Evolutionary conservation across 768 basidiomycete species (phyloP).

Genomic region (Suillus fuscotomentosus): DNA sequence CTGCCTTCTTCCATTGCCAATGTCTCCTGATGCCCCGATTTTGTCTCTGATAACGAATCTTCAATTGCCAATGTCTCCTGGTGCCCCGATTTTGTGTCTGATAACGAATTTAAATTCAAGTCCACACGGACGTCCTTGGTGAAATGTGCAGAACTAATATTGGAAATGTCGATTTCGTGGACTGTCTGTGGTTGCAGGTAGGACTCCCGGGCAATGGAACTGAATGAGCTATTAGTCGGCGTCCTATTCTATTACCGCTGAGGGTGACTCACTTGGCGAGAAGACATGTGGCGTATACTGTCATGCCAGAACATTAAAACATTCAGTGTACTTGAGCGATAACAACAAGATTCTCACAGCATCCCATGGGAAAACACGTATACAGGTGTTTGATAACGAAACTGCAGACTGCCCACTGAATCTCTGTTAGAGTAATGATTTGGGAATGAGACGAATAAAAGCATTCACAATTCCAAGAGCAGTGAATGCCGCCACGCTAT

Average conservation of each 20-base stretch:
- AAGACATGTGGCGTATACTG: constrained; percentile 27
- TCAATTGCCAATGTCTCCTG: neutral
- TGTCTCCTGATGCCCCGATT: neutral
- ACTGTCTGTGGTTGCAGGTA: constrained; percentile 15
- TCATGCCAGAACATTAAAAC: neutral
- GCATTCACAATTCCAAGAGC: constrained; percentile 17
- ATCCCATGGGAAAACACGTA: constrained; percentile 26
- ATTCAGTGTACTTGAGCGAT: neutral
- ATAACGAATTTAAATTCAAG: no score
- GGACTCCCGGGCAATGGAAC: constrained; percentile 28
- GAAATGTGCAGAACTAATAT: neutral
- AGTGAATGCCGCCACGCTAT: constrained; percentile 17
- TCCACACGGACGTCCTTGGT: neutral
- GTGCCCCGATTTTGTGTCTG: neutral
- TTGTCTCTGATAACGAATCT: neutral
- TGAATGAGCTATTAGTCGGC: constrained; percentile 5
- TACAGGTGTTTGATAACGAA: constrained; percentile 20
- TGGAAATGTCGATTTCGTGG: neutral
- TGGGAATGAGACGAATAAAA: neutral
- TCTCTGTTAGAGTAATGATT: neutral
- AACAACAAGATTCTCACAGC: constrained; percentile 14
- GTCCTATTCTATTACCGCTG: no score
- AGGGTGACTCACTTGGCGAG: constrained; percentile 25
- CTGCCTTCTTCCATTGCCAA: neutral
- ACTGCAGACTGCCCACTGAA: constrained; percentile 19